These are phyloP conservation scores for Talaromyces islandicus DNA, from an alignment of 2,329 filamentous ascomycete genomes.

Conservation along the genomic window DNA sequence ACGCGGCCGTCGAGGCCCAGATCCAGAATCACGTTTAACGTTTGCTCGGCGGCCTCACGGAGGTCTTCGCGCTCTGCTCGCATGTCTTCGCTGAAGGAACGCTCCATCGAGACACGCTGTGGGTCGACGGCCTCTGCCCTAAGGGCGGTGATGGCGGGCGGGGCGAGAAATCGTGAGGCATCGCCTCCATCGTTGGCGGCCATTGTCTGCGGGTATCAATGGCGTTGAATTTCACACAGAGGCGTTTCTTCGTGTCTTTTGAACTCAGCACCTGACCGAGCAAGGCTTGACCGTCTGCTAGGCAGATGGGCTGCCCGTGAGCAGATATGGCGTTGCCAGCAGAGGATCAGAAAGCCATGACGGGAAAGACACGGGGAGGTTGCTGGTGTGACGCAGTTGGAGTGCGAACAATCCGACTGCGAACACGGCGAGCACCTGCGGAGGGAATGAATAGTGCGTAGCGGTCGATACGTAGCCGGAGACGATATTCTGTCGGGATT, in stretches of 20 bases:
- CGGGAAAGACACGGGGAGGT: conserved; percentile 12
- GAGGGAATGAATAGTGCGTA: neutral
- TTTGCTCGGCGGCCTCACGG: conserved; percentile 92
- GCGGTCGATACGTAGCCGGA: neutral
- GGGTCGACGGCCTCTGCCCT: conserved; percentile 37
- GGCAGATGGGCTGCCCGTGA: conserved; percentile 39
- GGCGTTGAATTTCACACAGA: neutral
- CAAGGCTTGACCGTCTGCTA: conserved; percentile 37
- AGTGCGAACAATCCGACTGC: conserved; percentile 6
- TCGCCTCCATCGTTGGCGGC: conserved; percentile 32
- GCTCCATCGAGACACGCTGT: conserved; percentile 43
- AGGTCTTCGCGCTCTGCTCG: conserved; percentile 89
- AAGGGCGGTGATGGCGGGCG: conserved; percentile 39
- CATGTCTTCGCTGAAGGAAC: conserved; percentile 78
- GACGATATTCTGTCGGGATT: neutral
- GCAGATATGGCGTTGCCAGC: conserved; percentile 36
- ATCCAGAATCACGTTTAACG: conserved; percentile 92
- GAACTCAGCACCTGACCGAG: conserved; percentile 11
- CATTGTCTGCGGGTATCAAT: conserved; percentile 24
- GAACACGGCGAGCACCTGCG: neutral
- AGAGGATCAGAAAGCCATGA: conserved; percentile 34
- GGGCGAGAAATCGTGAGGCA: conserved; percentile 35
- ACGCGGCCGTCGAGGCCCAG: conserved; percentile 84
- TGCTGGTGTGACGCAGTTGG: conserved; percentile 4
- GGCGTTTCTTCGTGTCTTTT: neutral